Base-by-base conservation (phyloP, 2,329 filamentous ascomycete species). In the Chaetoscypha palmicola region DNA sequence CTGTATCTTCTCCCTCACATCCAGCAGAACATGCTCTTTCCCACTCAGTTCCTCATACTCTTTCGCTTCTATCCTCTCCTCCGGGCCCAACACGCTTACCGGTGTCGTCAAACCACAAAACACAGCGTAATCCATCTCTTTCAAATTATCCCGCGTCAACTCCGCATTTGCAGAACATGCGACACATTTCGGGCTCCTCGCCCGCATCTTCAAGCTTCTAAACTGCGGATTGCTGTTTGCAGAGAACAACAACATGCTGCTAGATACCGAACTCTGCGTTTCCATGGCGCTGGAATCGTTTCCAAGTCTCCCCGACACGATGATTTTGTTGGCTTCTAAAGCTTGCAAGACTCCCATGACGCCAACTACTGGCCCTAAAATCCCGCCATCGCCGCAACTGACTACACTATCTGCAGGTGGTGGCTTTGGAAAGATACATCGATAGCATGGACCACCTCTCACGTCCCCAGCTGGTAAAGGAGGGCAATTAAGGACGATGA, bases 291-390 rank as follows among this genome's bases (percentile, higher is more conserved):
- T n/a, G n/a, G n/a, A n/a, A n/a, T n/a, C n/a, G 16, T 24, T 19
- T 2, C 36, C 33, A 19, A 59, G 37, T 45, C 45, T 59, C 41
- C 45, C 56, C 34, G 56, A 56, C 2, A 77, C 73, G 12, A 96
- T 72, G n/a, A 96, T 64, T 61, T 94, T 92, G 57, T 97, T 81
- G 0, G 87, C 81, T 66, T 97, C 89, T 1, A 94, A 69, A 0
- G 92, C 91, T 67, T 97, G 92, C 44, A 97, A 67, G 0, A 95
- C 81, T 5, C 92, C 92, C 87, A 98, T 96, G 0, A 81, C 74
- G 0, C 92, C 92, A 0, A 98, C 92, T 0, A 96, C 89, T 0
- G 92, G 90, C 0, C 92, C 92, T 1, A 98, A 59, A 7, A 98
- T 89, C 0, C 92, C 92, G 8, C 90, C 91, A 62, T 98, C 92